These are phyloP conservation scores for Verticillium dahliae DNA, from an alignment of 2,329 filamentous ascomycete species.

Conservation along the genomic window DNA sequence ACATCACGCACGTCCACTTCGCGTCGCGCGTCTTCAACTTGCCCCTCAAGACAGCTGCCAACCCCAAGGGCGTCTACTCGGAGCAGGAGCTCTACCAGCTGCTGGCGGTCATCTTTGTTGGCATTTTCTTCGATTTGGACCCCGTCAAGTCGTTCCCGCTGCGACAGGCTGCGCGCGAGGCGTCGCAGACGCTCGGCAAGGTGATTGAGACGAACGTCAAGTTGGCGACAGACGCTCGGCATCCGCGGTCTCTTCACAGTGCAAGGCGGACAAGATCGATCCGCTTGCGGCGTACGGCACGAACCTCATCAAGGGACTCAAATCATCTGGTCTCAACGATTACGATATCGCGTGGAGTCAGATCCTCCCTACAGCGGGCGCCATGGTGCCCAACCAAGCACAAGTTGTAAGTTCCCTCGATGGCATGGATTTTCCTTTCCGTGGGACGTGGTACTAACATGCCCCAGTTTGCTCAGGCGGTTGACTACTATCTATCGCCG, in stretches of 20 bases:
- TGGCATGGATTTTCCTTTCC: no score
- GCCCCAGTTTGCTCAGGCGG: slow-evolving; percentile 58
- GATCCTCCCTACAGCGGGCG: slow-evolving; percentile 59
- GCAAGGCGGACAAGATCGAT: slow-evolving; percentile 41
- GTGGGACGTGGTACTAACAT: slow-evolving; percentile 10
- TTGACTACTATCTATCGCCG: slow-evolving; percentile 65
- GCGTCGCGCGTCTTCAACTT: slow-evolving; percentile 57
- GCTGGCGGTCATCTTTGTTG: slow-evolving; percentile 58
- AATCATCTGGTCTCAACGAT: slow-evolving; percentile 48
- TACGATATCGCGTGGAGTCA: slow-evolving; percentile 67
- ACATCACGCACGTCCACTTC: slow-evolving; percentile 59
- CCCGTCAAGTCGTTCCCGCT: slow-evolving; percentile 60
- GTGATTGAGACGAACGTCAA: slow-evolving; percentile 61
- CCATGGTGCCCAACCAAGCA: slow-evolving; percentile 64
- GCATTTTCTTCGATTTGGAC: slow-evolving; percentile 62
- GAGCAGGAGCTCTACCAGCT: slow-evolving; percentile 54
- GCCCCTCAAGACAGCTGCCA: slow-evolving; percentile 56
- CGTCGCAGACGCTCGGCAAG: slow-evolving; percentile 52
- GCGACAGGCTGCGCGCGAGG: slow-evolving; percentile 48
- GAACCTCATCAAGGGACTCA: slow-evolving; percentile 57
- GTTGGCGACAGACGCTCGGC: slow-evolving; percentile 37
- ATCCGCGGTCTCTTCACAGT: slow-evolving; percentile 48
- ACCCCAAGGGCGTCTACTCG: slow-evolving; percentile 51
- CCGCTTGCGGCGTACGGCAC: slow-evolving; percentile 57
- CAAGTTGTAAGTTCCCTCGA: slow-evolving; percentile 45